Base-by-base conservation (phyloP, 192 early-diverging fungal genomes). In the Rhizoclosmatium globosum region DNA sequence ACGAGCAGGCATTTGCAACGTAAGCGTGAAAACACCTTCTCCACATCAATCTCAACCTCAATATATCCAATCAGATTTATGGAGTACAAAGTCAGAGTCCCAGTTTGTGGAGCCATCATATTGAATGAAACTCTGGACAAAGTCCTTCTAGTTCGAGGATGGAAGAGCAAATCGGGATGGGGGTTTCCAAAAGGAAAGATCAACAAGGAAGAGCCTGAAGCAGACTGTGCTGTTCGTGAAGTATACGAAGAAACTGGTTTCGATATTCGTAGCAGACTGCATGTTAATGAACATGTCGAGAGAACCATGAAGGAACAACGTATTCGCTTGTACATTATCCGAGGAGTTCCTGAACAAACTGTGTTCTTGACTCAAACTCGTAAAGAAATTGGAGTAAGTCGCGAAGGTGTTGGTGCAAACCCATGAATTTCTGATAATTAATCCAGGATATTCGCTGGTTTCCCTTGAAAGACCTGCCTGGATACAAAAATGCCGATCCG, bases 101-200 rank as follows among this genome's bases (percentile, higher is more conserved):
- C 98, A 13, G 97, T 98, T 17, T 99, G 98, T 77, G 98, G 98
- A 2, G 98, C 98, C 6, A 97, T 99, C 71, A 92, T 99, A 47
- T 74, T 99, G 70, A 99, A 98, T 84, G 83, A 86, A 31, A 79
- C 71, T 11, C 84, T 96, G 70, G 92, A 95, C 81, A 93, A 94
- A 86, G 92, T 92, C 3, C 81, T 99, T 68, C 86, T 99, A 61
- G 98, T 99, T 41, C 93, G 95, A 79, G 98, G 97, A 19, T 98
- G 95, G 95, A 93, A 92, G 67, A 89, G 92, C 50, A 90, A 89
- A 64, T 89, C 95, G 44, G 92, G 92, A 53, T 99, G 98, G 98
- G 96, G 96, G n/a, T 99, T 98, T 78, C 97, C 98, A 41, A 96
- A 96, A 44, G 98, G 98, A 23, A 99, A 99, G 77, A 99, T 99